These are phyloP conservation scores for Dryadomyces quercus-mongolicae DNA, from an alignment of 2,329 filamentous ascomycete genomes.

Conservation along the genomic window DNA sequence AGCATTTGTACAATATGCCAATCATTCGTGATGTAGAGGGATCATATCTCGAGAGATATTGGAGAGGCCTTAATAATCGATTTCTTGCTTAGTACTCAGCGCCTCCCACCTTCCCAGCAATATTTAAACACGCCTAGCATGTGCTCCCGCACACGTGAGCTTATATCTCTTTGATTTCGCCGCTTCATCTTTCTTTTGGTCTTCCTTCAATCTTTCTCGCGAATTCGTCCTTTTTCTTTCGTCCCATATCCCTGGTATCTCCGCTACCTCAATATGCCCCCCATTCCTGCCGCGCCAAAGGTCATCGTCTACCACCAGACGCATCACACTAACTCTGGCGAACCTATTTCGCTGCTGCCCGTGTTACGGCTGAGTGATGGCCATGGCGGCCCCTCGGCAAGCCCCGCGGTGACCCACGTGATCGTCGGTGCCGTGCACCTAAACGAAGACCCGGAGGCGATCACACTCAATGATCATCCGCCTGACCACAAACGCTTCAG, in stretches of 20 bases:
- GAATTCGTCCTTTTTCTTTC: neutral
- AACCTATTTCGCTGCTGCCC: constrained; percentile 27
- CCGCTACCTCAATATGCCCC: neutral
- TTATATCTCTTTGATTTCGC: neutral
- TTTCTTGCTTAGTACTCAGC: no score
- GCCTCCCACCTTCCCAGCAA: no score
- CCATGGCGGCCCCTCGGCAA: neutral
- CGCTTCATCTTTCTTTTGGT: neutral
- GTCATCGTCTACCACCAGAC: constrained; percentile 29
- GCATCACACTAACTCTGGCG: constrained; percentile 22
- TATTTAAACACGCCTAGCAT: no score
- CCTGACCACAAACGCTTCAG: constrained; percentile 50
- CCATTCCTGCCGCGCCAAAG: constrained; percentile 5
- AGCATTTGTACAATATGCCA: no score
- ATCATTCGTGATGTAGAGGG: no score
- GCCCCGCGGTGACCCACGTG: constrained; percentile 47
- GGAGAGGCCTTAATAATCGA: no score
- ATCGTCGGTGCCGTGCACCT: constrained; percentile 71
- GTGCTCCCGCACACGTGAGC: neutral
- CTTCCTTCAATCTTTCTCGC: no score
- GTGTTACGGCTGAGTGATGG: constrained; percentile 21
- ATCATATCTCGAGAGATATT: no score
- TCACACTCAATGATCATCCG: constrained; percentile 65
- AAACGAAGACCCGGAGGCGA: constrained; percentile 45
- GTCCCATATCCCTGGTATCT: neutral